Evolutionary conservation across 306 rosid species (phyloP), one percentile per base, ranked within the genome.

Genomic region (Prosopis cineraria): DNA sequence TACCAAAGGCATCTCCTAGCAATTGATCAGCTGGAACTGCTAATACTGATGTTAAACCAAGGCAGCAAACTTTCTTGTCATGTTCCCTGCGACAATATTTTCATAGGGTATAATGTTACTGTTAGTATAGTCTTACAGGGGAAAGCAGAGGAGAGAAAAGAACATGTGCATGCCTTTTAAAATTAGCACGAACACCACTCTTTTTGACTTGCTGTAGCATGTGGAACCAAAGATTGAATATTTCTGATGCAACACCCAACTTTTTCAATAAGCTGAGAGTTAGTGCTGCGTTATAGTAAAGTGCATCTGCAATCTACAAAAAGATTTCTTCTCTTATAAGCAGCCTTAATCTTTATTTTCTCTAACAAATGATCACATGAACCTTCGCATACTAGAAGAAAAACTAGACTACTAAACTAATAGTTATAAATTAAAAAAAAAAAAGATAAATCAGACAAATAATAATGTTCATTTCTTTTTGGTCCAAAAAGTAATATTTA

Each of bases 21-120:
- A 94, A 87, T 43, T 80, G 98, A 74, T 89, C 93, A 3, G 87
- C 91, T 9, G 98, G 92, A 71, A 94, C 95, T 33, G 89, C 82
- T 79, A 94, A 79, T 47, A 94, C 74, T 9, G 98, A 94, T 45
- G 91, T 92, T 85, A 94, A 84, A 67, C 98, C 98, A 88, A 94
- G 85, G 88, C 97, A 90, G 86, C 98, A 92, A 31, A 94, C 97
- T 75, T 94, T 94, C 84, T 92, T 94, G 67, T 94, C 96, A 70
- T 94, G 94, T 82, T 92, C 97, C 91, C 98, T 94, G 89, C 76
- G 87, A 66, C 62, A 73, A 45, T 47, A 53, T 71, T 33, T 64
- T 37, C 67, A 58, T 36, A 48, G 24, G 52, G 43, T 27, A 79
- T 9, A 16, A 43, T 40, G 44, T 36, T 19, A 66, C 3, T 16